These are phyloP conservation scores for Penicillium flavigenum DNA, from an alignment of 495 filamentous ascomycete species.

Conservation along the genomic window DNA sequence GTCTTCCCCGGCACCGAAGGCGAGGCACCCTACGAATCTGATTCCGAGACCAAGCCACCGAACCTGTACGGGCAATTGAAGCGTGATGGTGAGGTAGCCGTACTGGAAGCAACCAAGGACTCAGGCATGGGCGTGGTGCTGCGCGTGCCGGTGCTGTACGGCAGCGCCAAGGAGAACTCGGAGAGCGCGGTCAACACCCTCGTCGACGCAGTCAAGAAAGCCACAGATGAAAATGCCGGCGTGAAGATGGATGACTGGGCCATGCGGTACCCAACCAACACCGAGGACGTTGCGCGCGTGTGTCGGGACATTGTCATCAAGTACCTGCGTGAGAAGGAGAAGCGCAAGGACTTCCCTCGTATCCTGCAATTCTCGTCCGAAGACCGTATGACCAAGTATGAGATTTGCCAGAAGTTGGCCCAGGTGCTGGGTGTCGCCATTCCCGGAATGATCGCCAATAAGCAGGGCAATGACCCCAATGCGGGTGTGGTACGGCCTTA, in stretches of 20 bases:
- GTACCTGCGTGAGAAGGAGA: conserved; percentile 54
- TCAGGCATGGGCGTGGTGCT: conserved; percentile 65
- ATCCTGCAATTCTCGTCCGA: conserved; percentile 88
- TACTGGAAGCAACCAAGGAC: conserved; percentile 57
- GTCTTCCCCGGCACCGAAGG: conserved; percentile 80
- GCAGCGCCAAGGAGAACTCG: conserved; percentile 52
- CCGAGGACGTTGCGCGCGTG: conserved; percentile 84
- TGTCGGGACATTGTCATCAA: conserved; percentile 66
- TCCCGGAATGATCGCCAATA: conserved; percentile 67
- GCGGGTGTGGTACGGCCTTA: conserved; percentile 77
- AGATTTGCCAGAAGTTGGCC: conserved; percentile 78
- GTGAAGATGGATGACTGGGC: conserved; percentile 90
- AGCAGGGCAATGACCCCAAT: conserved; percentile 73
- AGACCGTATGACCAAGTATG: conserved; percentile 85
- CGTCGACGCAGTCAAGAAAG: conserved; percentile 69
- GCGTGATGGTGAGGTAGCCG: conserved; percentile 75
- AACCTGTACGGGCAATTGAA: conserved; percentile 91
- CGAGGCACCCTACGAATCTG: conserved; percentile 79
- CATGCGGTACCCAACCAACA: conserved; percentile 80
- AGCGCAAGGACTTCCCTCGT: conserved; percentile 55
- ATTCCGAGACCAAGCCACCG: conserved; percentile 63
- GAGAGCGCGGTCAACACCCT: conserved; percentile 86
- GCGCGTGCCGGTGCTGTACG: conserved; percentile 87
- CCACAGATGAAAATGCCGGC: conserved; percentile 55
- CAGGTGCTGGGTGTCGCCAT: conserved; percentile 77